These are phyloP conservation scores for Linum tenue DNA, from an alignment of 345 rosid genomes.

Conservation along the genomic window DNA sequence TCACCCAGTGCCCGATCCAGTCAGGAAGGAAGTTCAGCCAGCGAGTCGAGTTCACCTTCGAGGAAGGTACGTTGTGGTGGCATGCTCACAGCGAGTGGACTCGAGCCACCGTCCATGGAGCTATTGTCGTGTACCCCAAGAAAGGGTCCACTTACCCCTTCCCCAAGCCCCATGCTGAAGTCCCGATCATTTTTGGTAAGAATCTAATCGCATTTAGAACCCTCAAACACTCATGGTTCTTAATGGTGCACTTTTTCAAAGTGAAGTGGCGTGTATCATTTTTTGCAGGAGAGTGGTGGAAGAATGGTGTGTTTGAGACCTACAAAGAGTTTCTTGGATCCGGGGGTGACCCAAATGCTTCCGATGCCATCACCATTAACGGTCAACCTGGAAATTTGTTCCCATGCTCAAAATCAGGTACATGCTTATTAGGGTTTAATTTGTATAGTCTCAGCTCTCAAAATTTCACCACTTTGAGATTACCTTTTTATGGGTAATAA, in stretches of 20 bases:
- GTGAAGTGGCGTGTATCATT: no score
- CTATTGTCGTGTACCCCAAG: conserved; percentile 8
- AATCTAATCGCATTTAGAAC: no score
- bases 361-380: conserved; percentile 45
- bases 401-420: conserved; percentile 20
- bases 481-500: no score
- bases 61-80: conserved; percentile 22
- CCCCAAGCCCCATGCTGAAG: conserved; percentile 13
- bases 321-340: neutral
- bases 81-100: conserved; percentile 20
- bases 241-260: no score
- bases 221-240: no score
- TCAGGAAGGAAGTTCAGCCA: conserved; percentile 15
- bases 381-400: conserved; percentile 40
- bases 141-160: conserved; percentile 11
- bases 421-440: no score
- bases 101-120: conserved; percentile 20
- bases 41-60: conserved; percentile 11
- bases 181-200: conserved; percentile 17
- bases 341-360: conserved; percentile 27
- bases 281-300: conserved; percentile 32
- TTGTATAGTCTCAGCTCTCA: no score
- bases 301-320: conserved; percentile 23
- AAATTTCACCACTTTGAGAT: no score
- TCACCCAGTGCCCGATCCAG: conserved; percentile 23